A percentile compares a stretch with the other conserved stretches of the same genome.
Evolutionary conservation across 2,329 filamentous ascomycete genomes (phyloP).

Genomic region (Mollisia scopiformis): DNA sequence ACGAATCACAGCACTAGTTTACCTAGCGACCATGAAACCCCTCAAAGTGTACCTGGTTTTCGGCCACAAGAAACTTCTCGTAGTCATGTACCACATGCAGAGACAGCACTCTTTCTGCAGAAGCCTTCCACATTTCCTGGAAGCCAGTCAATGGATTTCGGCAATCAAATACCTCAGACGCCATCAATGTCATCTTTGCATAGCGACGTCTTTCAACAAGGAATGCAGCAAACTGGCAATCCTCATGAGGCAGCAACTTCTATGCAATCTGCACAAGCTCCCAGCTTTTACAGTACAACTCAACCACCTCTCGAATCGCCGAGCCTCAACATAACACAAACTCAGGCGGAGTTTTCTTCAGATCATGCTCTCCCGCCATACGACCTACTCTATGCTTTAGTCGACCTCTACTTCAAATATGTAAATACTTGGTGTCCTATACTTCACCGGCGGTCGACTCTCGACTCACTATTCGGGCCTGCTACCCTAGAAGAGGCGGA

Average conservation of each 20-base stretch:
- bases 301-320: conserved; percentile 58
- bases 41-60: conserved; percentile 53
- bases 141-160: conserved; percentile 54
- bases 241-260: conserved; percentile 24
- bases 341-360: conserved; percentile 49
- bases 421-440: conserved; percentile 89
- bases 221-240: conserved; percentile 40
- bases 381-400: conserved; percentile 71
- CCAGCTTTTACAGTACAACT: conserved; percentile 37
- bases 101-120: conserved; percentile 63
- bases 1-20: conserved; percentile 41
- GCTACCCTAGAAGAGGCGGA: conserved; percentile 79
- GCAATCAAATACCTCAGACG: conserved; percentile 45
- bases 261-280: conserved; percentile 27
- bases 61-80: conserved; percentile 52
- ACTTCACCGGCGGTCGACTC: conserved; percentile 79
- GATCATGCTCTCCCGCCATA: conserved; percentile 76
- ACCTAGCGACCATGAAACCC: conserved; percentile 61
- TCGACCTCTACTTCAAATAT: conserved; percentile 79
- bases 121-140: conserved; percentile 56
- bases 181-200: conserved; percentile 47
- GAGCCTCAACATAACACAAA: conserved; percentile 53
- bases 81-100: conserved; percentile 54
- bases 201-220: conserved; percentile 52
- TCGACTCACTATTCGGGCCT: conserved; percentile 81